Percentiles rank a stretch among this genome's conserved stretches.
Evolutionary conservation across 169 alveolate genomes (phyloP).

Genomic region (Cryptosporidium ubiquitum): DNA sequence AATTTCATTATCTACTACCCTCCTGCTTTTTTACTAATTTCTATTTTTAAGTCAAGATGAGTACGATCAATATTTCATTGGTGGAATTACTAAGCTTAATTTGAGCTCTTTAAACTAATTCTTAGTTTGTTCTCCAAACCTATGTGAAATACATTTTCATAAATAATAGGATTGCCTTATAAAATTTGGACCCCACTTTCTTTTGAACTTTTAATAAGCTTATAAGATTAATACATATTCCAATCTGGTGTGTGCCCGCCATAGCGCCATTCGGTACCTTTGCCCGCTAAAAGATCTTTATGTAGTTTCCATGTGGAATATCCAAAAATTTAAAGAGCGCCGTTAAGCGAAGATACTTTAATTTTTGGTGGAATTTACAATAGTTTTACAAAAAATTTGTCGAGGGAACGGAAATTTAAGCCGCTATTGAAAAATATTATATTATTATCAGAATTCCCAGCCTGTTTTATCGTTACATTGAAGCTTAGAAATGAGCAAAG

Average conservation of each 20-base stretch:
- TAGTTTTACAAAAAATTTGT: background rate
- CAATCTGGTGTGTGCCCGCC: background rate
- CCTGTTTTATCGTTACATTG: background rate
- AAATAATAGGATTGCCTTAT: too few species aligned
- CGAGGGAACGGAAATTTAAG: conserved; percentile 1
- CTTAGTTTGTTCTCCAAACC: too few species aligned
- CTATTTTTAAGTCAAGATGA: background rate
- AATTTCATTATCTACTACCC: background rate
- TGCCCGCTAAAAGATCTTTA: background rate
- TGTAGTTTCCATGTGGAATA: conserved; percentile 5
- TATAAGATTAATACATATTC: too few species aligned
- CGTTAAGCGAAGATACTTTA: conserved; percentile 8
- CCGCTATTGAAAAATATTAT: background rate
- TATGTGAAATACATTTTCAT: too few species aligned
- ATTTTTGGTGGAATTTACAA: background rate
- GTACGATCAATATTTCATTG: too few species aligned
- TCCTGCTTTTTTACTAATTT: background rate
- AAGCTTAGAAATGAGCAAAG: conserved; percentile 15
- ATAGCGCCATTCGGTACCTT: background rate
- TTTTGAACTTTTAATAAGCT: too few species aligned
- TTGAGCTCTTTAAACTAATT: too few species aligned
- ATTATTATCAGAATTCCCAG: background rate
- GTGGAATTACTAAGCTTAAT: too few species aligned
- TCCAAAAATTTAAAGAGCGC: conserved; percentile 15
- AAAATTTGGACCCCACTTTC: background rate